Evolutionary conservation across 2,329 filamentous ascomycete genomes (phyloP), one percentile per base, ranked within the genome.

Genomic region (Exophiala alcalophila): DNA sequence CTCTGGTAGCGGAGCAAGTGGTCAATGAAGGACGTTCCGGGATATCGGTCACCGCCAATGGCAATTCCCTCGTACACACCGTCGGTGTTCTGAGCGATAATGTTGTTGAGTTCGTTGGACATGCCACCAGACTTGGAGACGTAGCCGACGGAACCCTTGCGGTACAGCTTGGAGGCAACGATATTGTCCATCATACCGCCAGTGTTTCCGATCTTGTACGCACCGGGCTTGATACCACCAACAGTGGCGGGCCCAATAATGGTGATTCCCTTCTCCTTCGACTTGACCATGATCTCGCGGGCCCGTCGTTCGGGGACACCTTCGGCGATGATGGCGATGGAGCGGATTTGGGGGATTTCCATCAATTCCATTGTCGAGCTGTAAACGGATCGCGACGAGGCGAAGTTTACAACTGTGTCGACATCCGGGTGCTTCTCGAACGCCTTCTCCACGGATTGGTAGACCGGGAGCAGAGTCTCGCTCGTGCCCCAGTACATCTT

Each of bases 101-200:
- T 97, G 82, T 98, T 98, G 85, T 98, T 98, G 64, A 98, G 76
- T 78, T 98, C 92, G 80, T 98, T 98, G 71, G 92, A 97, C 92
- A 98, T 98, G 74, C 92, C 92, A 66, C 92, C 92, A 47, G 92
- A 98, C 80, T 98, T 98, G 79, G 91, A 97, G 71, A 98, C 92
- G 72, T 98, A 98, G 61, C 88, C 92, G 57, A 98, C 90, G 59
- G 92, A 97, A 61, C 92, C 92, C 75, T 92, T 92, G 72, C 92
- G 91, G 83, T 98, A 98, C 50, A 98, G 87, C 83, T 98, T 98
- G 68, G 92, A 97, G 59, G 92, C 89, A 55, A 98, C 92, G 63
- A 98, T 98, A 81, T 98, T 98, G 81, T 98, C 92, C 92, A 98
- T 98, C 92, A 98, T 98, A 72, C 92, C 92, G 80, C 92, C 92